phyloP scores from a whole-genome alignment of 805 yeast species.

The Brettanomyces bruxellensis region DNA sequence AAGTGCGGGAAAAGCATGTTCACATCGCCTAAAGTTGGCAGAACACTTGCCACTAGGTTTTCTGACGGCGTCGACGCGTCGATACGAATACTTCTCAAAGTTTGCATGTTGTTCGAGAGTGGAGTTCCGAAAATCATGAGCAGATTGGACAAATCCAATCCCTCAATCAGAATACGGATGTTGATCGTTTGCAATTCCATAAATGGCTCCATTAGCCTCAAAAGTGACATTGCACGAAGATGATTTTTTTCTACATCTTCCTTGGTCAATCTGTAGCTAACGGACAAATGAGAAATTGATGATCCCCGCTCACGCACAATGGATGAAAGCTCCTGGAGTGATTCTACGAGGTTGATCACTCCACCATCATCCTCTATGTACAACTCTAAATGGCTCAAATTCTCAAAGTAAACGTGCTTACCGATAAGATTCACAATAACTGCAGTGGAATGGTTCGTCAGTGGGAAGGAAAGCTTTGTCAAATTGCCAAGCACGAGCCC shows the following conservation, averaged over 20 bases:
- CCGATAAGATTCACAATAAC: slow-evolving; percentile 20
- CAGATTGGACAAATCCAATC: slow-evolving; percentile 22
- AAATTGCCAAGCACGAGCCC: slow-evolving; percentile 18
- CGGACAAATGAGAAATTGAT: slow-evolving; percentile 15
- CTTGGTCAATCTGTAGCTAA: slow-evolving; percentile 17
- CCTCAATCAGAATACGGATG: slow-evolving; percentile 19
- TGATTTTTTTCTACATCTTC: slow-evolving; percentile 25
- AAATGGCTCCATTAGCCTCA: slow-evolving; percentile 21
- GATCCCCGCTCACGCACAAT: slow-evolving; percentile 16
- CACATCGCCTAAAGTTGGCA: slow-evolving; percentile 22
- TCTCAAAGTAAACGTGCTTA: slow-evolving; percentile 23
- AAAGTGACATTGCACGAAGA: slow-evolving; percentile 23
- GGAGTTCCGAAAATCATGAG: slow-evolving; percentile 26
- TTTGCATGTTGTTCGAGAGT: slow-evolving; percentile 15
- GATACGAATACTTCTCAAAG: slow-evolving; percentile 18
- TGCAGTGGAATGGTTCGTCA: slow-evolving; percentile 25
- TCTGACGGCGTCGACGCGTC: slow-evolving; percentile 23
- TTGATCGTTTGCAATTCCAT: slow-evolving; percentile 11
- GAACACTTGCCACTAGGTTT: slow-evolving; percentile 20
- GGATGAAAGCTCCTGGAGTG: slow-evolving; percentile 19
- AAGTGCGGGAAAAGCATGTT: slow-evolving; percentile 20
- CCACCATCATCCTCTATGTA: slow-evolving; percentile 24
- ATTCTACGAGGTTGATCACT: slow-evolving; percentile 19
- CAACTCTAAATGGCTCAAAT: slow-evolving; percentile 18
- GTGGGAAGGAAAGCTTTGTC: slow-evolving; percentile 17